Evolutionary conservation across 306 rosid genomes (phyloP), one percentile per base, ranked within the genome.

Genomic region (Citrullus colocynthis): DNA sequence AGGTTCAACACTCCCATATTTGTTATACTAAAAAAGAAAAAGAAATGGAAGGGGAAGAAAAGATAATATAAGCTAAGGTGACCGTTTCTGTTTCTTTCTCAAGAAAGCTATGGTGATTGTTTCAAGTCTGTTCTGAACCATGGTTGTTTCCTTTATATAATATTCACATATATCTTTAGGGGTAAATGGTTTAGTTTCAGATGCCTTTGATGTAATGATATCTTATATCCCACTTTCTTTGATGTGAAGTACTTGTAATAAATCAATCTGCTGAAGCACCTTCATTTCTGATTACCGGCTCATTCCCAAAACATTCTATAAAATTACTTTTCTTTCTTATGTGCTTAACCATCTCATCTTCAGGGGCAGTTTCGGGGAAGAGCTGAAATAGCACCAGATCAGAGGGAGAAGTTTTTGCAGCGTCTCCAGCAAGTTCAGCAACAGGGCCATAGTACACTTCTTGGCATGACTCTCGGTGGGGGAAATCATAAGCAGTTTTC

Each of bases 351-450:
- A 66, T 79, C 72, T 83, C 48, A 39, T 77, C 77, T 82, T 83
- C 85, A 86, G 91, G 95, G 93, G 4, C 91, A 89, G 78, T 82
- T 90, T 87, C 98, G 97, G 74, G 95, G 88, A 83, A 95, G 98
- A 88, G 88, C 97, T 84, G 98, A 95, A 87, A 87, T 92, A 64
- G 92, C 96, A 74, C 98, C 98, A 28, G 98, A 95, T 87, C 96
- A 88, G 81, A 87, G 97, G 83, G 98, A 95, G 86, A 95, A 95
- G 59, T 95, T 87, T 89, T 82, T 95, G 92, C 98, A 95, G 86
- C 88, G 90, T 82, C 89, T 85, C 74, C 97, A 95, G 80, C 97
- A 95, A 84, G 97, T 95, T 81, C 97, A 93, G 88, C 98, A 91
- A 83, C 98, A 94, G 79, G 93, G 96, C 78, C 93, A 88, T 61